A percentile compares a stretch with the other conserved stretches of the same genome.
These are phyloP conservation scores for Trypanosoma melophagium DNA, from an alignment of 208 protist species.

Conservation along the genomic window DNA sequence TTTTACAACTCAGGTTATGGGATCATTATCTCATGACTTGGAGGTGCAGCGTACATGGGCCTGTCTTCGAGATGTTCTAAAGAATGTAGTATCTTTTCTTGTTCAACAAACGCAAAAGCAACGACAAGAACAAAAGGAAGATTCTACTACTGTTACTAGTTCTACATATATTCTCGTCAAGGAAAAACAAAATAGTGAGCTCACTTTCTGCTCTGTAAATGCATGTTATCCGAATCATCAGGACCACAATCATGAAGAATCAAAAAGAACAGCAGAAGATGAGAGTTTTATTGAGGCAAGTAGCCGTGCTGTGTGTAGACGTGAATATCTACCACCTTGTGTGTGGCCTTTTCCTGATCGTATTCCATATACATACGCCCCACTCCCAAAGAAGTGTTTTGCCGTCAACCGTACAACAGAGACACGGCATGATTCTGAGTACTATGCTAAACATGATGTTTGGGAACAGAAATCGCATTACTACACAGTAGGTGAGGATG, in stretches of 20 bases:
- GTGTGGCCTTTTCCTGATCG: conserved; percentile 43
- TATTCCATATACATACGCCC: conserved; percentile 41
- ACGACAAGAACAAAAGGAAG: neutral
- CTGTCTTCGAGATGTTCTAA: conserved; percentile 30
- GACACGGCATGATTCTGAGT: conserved; percentile 22
- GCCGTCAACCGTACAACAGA: conserved; percentile 31
- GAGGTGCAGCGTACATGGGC: conserved; percentile 31
- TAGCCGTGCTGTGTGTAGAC: conserved; percentile 28
- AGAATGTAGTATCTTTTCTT: conserved; percentile 13
- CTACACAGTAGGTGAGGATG: conserved; percentile 27
- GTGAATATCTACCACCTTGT: conserved; percentile 34
- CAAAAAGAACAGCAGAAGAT: no score
- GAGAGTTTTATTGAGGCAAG: conserved; percentile 29
- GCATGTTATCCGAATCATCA: conserved; percentile 21
- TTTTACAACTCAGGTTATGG: conserved; percentile 26
- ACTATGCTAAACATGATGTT: conserved; percentile 30
- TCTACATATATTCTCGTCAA: conserved; percentile 27
- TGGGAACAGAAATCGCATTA: conserved; percentile 20
- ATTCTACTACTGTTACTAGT: neutral
- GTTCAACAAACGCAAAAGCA: neutral
- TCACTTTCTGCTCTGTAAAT: conserved; percentile 21
- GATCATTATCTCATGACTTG: conserved; percentile 12
- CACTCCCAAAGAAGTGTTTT: conserved; percentile 15
- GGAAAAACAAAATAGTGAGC: conserved; percentile 10
- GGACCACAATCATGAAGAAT: no score